Conservation (phyloP, 2,329 filamentous ascomycete species). For the Orbilia oligospora region DNA sequence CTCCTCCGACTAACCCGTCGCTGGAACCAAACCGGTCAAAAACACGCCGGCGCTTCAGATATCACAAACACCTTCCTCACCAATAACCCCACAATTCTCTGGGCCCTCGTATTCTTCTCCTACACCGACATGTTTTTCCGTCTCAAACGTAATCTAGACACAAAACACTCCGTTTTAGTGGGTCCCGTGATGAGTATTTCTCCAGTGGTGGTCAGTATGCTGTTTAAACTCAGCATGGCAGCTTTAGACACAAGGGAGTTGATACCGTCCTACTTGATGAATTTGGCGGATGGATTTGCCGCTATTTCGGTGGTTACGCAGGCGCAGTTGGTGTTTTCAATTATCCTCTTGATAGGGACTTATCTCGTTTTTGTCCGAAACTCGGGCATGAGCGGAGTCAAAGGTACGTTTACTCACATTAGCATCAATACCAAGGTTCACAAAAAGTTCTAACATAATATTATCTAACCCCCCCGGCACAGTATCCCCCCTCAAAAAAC, state of each 20-base stretch:
- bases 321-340: conserved; percentile 65
- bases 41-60: conserved; percentile 90
- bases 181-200: conserved; percentile 68
- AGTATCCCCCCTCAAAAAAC: conserved; percentile 16
- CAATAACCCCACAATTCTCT: conserved; percentile 77
- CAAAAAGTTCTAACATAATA: not conserved
- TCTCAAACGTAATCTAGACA: conserved; percentile 68
- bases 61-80: conserved; percentile 81
- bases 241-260: conserved; percentile 89
- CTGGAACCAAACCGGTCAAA: conserved; percentile 98
- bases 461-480: not conserved
- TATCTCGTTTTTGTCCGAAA: conserved; percentile 67
- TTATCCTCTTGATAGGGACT: conserved; percentile 64
- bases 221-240: conserved; percentile 93
- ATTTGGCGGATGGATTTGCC: conserved; percentile 67
- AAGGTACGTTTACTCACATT: conserved; percentile 6
- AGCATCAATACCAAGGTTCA: too few relatives aligned
- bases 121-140: conserved; percentile 75
- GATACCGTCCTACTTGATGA: conserved; percentile 68
- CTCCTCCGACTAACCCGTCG: conserved; percentile 78
- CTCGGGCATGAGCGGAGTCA: not conserved
- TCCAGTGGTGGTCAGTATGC: conserved; percentile 73
- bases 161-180: conserved; percentile 68
- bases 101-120: conserved; percentile 78
- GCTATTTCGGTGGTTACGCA: conserved; percentile 70